Conservation (phyloP, 192 early-diverging fungal genomes). For the Backusella psychrophila region DNA sequence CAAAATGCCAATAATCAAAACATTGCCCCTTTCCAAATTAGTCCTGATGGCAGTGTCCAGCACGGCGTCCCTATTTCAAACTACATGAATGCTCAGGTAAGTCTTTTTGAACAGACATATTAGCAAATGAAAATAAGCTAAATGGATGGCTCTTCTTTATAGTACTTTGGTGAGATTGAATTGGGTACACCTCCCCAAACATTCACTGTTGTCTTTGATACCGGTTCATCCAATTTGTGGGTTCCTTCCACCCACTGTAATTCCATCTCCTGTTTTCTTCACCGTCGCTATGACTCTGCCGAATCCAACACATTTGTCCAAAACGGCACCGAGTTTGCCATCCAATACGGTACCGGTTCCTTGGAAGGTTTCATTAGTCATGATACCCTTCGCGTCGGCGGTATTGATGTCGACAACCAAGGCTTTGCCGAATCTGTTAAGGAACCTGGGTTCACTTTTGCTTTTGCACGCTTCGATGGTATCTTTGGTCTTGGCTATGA, state of each 20-base stretch:
- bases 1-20: constrained; percentile 1
- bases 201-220: constrained; percentile 95
- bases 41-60: constrained; percentile 44
- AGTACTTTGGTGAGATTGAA: constrained; percentile 93
- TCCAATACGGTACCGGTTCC: constrained; percentile 91
- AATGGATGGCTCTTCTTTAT: neutral
- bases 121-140: neutral
- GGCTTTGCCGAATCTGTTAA: constrained; percentile 95
- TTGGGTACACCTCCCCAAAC: constrained; percentile 87
- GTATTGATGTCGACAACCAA: constrained; percentile 62
- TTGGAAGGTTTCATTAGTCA: constrained; percentile 89
- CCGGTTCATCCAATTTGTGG: constrained; percentile 94
- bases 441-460: constrained; percentile 94
- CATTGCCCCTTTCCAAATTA: neutral
- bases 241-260: constrained; percentile 90
- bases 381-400: constrained; percentile 76
- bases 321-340: constrained; percentile 93
- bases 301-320: constrained; percentile 74
- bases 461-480: constrained; percentile 91
- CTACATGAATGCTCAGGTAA: constrained; percentile 88
- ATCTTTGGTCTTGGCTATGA: constrained; percentile 92
- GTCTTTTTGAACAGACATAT: neutral
- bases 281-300: constrained; percentile 79
- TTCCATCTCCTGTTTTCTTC: constrained; percentile 94
- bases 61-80: constrained; percentile 82